phyloP scores from a whole-genome alignment of 2,329 filamentous ascomycete species.

The Albifimbria verrucaria region DNA sequence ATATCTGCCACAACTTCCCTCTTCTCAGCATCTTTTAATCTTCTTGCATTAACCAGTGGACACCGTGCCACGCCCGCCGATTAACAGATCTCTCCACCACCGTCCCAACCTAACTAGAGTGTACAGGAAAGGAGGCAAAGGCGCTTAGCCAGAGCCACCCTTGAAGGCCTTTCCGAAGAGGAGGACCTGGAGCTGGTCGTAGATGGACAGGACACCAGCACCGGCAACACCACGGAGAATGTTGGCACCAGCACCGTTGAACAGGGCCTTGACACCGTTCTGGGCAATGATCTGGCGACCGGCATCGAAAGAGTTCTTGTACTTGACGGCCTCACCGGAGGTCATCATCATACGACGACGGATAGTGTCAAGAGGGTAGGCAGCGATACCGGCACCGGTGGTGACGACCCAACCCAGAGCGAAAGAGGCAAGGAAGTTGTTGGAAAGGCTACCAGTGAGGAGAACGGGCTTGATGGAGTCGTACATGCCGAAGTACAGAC shows the following conservation, averaged over 20 bases:
- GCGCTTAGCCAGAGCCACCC: slow-evolving; percentile 49
- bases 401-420: slow-evolving; percentile 97
- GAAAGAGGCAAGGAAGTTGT: slow-evolving; percentile 99
- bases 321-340: slow-evolving; percentile 96
- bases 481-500: slow-evolving; percentile 99
- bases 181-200: slow-evolving; percentile 98
- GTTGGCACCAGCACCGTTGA: slow-evolving; percentile 99
- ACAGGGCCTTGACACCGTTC: slow-evolving; percentile 98
- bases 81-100: slow-evolving; percentile 24
- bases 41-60: slow-evolving; percentile 40
- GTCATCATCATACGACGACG: slow-evolving; percentile 99
- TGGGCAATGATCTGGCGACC: slow-evolving; percentile 94
- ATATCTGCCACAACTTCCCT: slow-evolving; percentile 38
- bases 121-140: slow-evolving; percentile 36
- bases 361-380: slow-evolving; percentile 99
- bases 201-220: slow-evolving; percentile 99
- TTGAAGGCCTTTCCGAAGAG: slow-evolving; percentile 99
- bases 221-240: slow-evolving; percentile 99
- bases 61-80: slow-evolving; percentile 34
- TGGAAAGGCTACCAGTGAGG: slow-evolving; percentile 85
- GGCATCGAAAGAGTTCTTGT: slow-evolving; percentile 94
- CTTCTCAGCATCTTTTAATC: slow-evolving; percentile 42
- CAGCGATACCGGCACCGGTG: slow-evolving; percentile 99
- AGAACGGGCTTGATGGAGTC: slow-evolving; percentile 99
- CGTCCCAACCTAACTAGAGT: slow-evolving; percentile 30